Evolutionary conservation across 495 filamentous ascomycete species (phyloP).

Genomic region (Jackrogersella minutella): DNA sequence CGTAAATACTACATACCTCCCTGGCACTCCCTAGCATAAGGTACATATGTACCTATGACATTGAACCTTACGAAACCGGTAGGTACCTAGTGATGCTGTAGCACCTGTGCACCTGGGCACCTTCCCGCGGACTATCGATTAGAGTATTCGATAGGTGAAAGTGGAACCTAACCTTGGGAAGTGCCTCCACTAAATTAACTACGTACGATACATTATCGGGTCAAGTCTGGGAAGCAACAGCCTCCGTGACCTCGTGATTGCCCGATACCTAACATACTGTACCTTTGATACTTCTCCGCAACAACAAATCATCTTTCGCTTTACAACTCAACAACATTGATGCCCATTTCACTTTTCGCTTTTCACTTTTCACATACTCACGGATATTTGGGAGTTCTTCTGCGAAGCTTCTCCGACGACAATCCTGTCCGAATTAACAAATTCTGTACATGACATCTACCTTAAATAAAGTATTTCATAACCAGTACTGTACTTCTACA

Average conservation of each 20-base stretch:
- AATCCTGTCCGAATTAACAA: neutral
- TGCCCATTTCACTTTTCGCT: no score
- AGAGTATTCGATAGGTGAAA: no score
- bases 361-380: neutral
- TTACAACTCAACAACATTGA: slow-evolving; percentile 23
- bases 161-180: no score
- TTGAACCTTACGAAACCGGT: slow-evolving; percentile 12
- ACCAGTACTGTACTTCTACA: neutral
- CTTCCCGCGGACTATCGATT: no score
- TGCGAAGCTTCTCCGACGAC: neutral
- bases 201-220: slow-evolving; percentile 12
- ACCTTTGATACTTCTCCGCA: slow-evolving; percentile 36
- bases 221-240: slow-evolving; percentile 28
- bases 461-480: slow-evolving; percentile 9
- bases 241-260: slow-evolving; percentile 40
- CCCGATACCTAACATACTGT: slow-evolving; percentile 13
- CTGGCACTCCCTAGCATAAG: no score
- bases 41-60: no score
- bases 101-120: neutral
- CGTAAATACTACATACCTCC: neutral
- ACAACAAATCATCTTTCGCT: slow-evolving; percentile 45
- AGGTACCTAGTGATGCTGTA: slow-evolving; percentile 20
- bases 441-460: slow-evolving; percentile 13
- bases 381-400: neutral
- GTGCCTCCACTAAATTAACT: neutral